Evolutionary conservation across 805 yeast genomes (phyloP), one percentile per base, ranked within the genome.

Genomic region (Scheffersomyces amazonensis): DNA sequence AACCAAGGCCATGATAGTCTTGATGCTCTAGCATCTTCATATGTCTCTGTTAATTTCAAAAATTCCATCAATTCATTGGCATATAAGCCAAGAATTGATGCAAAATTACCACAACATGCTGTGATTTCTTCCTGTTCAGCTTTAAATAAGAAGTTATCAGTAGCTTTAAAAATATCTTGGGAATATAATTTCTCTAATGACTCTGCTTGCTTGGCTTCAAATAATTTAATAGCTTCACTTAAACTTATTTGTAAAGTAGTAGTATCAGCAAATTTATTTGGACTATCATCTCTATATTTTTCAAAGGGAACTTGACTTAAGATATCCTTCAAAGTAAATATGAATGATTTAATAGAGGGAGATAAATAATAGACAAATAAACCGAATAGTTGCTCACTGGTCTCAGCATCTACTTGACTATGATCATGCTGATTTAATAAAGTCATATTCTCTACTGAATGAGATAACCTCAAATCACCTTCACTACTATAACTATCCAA

Each of bases 51-150:
- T 7, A 67, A 45, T 10, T 61, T 61, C 27, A 84, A 56, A 42
- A 80, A 77, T 2, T 58, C 61, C 16, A 59, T 52, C 35, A 86
- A 58, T 44, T 83, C 89, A 24, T 66, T 65, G 1, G 87, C 79
- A 47, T 78, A 80, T 39, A 83, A 78, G 2, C 78, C 74, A 27
- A 87, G 54, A 17, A 84, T 68, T 24, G 80, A 75, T 1, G 90
- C 72, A 52, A 86, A 86, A 54, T 86, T 84, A 1, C 90, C 91
- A 63, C 93, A 85, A 32, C 86, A 76, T 0, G 95, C 95, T 1
- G 90, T 85, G 3, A 86, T 83, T 47, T 84, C 89, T 59, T 86
- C 95, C 48, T 82, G 84, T 42, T 80, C 83, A 1, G 82, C 70
- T 42, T 70, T 75, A 29, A 69, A 53, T 51, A 62, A 29, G 50